Conservation (phyloP, 768 basidiomycete genomes). For the Suillus clintonianus region DNA sequence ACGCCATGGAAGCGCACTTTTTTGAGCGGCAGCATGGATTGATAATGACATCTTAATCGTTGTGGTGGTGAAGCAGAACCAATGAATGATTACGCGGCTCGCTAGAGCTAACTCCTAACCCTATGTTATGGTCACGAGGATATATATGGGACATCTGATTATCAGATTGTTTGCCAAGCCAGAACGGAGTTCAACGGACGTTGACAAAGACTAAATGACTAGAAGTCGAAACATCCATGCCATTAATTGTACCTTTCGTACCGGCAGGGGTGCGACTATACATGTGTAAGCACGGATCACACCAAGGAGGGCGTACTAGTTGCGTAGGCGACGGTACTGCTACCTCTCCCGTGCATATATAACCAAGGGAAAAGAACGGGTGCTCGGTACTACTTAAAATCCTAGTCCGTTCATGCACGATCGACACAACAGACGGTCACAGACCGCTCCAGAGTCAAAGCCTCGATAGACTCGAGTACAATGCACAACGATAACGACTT, state of each 20-base stretch:
- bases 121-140: conserved; percentile 14
- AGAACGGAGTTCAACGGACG: too few species aligned
- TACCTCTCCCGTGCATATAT: not conserved
- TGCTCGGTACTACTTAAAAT: not conserved
- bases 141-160: not conserved
- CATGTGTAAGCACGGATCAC: not conserved
- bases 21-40: conserved; percentile 70
- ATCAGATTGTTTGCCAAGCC: not conserved
- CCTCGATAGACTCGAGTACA: not conserved
- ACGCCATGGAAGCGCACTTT: conserved; percentile 43
- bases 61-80: not conserved
- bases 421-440: not conserved
- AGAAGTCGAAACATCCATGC: not conserved
- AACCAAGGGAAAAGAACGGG: not conserved
- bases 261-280: not conserved
- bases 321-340: not conserved
- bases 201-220: too few species aligned
- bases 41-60: conserved; percentile 45
- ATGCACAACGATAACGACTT: not conserved
- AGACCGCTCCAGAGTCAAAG: not conserved
- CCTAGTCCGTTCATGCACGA: not conserved
- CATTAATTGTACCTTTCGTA: not conserved
- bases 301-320: not conserved
- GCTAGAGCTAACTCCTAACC: conserved; percentile 24
- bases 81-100: conserved; percentile 11